Base-by-base conservation (phyloP, 169 alveolate species). In the Plasmodium vivax region DNA sequence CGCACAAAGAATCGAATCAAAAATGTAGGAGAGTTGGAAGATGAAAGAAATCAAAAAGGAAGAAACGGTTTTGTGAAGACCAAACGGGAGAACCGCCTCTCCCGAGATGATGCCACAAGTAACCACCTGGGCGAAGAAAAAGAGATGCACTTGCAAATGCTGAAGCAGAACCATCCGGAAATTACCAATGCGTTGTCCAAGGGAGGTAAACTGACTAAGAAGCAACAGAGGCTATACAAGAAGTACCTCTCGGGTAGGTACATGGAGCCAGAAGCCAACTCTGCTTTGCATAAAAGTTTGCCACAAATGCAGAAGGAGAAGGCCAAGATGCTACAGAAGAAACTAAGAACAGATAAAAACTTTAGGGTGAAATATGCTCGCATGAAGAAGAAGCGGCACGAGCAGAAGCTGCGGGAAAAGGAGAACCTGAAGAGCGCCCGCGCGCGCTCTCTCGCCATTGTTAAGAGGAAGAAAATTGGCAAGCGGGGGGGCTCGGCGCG, bases 21-120 rank as follows among this genome's bases (percentile, higher is more conserved):
- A 82, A 81, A 82, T 87, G 92, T 95, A 30, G 97, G 97, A n/a
- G 97, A 95, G 79, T 41, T 95, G 56, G 97, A 95, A 82, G 97
- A 95, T 43, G 72, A 27, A 32, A 45, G 72, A 19, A 41, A 71
- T 4, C 27, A 38, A 23, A 93, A n/a, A 1, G 71, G 16, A 0
- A 14, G 27, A 51, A 51, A 51, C 0, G 3, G 1, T 27, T 72
- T 8, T 43, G 7, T 16, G 3, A 34, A 27, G 8, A 74, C 10
- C 6, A 72, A 80, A 92, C 32, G 38, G 62, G 27, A 16, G 19
- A 5, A 71, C 2, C 23, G 3, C 8, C 32, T 23, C 23, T 30
- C 36, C 0, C 10, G 12, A 41, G 75, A 32, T 0, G 16, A 30
- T 45, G 79, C 32, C 34, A 93, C 27, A 12, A 47, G 77, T 51